Percentiles rank a stretch among this genome's conserved stretches.
phyloP scores from a whole-genome alignment of 176 grass and related monocot genomes.

The Cenchrus americanus region DNA sequence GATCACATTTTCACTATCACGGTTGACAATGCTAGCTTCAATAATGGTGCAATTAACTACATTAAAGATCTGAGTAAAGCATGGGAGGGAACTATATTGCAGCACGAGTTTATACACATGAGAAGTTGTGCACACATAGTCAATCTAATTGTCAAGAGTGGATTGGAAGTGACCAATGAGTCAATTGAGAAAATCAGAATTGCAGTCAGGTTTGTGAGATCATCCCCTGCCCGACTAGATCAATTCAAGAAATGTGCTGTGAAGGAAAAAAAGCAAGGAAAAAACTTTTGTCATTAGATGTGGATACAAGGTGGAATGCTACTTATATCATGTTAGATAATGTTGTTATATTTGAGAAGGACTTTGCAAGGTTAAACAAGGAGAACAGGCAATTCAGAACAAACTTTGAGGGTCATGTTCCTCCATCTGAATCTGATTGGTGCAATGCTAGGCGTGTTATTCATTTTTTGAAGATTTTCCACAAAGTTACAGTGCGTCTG shows the following conservation, averaged over 20 bases:
- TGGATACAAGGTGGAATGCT: not conserved
- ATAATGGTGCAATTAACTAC: not conserved
- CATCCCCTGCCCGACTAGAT: not conserved
- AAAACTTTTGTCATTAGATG: not conserved
- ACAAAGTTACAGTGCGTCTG: not conserved
- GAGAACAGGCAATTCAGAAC: not conserved
- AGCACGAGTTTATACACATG: not conserved
- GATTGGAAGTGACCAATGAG: not conserved
- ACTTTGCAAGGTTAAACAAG: conserved; percentile 8
- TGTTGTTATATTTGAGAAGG: not conserved
- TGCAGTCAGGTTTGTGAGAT: not conserved
- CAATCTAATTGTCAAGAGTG: not conserved
- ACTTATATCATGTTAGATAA: not conserved
- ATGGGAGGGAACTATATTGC: not conserved
- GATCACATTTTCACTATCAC: not conserved
- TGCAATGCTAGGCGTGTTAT: not conserved
- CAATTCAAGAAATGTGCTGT: not conserved
- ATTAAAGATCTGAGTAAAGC: not conserved
- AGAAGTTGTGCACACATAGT: not conserved
- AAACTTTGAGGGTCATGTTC: not conserved
- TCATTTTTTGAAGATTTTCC: not conserved
- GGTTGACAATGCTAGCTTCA: not conserved
- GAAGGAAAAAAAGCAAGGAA: not conserved
- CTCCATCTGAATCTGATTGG: not conserved
- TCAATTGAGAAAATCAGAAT: not conserved